phyloP scores from a whole-genome alignment of 2,329 filamentous ascomycete genomes.

The Pseudogymnoascus sp. region DNA sequence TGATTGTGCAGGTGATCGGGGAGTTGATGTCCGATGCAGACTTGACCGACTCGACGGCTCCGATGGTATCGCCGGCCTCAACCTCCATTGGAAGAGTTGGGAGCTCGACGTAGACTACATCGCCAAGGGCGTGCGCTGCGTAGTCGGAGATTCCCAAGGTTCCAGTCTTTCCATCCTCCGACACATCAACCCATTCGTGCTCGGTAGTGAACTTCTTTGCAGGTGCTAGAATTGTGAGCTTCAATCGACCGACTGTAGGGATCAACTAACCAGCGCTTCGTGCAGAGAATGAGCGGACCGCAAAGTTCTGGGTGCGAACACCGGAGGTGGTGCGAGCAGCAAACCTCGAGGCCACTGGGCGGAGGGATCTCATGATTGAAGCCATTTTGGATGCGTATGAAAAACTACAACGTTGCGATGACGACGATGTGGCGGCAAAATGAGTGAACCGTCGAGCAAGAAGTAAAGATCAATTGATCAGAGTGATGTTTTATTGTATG shows the following conservation, averaged over 20 bases:
- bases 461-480: neutral
- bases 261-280: constrained; percentile 35
- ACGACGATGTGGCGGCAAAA: constrained; percentile 1
- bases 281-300: constrained; percentile 40
- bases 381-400: constrained; percentile 41
- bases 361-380: constrained; percentile 47
- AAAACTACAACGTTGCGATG: neutral
- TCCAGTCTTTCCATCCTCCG: constrained; percentile 73
- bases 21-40: constrained; percentile 96
- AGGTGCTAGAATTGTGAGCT: constrained; percentile 12
- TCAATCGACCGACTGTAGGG: neutral
- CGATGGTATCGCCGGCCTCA: constrained; percentile 72
- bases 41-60: constrained; percentile 97
- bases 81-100: constrained; percentile 65
- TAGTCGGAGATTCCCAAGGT: constrained; percentile 81
- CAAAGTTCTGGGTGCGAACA: constrained; percentile 19
- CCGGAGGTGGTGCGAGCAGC: constrained; percentile 16
- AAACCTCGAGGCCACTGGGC: constrained; percentile 30
- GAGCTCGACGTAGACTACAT: constrained; percentile 96
- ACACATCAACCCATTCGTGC: constrained; percentile 96
- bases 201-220: constrained; percentile 86
- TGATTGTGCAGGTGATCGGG: constrained; percentile 71
- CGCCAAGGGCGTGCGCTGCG: constrained; percentile 84
- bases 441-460: neutral
- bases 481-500: neutral